Base-by-base conservation (phyloP, 257 asterid species). In the Gynochthodes officinalis region DNA sequence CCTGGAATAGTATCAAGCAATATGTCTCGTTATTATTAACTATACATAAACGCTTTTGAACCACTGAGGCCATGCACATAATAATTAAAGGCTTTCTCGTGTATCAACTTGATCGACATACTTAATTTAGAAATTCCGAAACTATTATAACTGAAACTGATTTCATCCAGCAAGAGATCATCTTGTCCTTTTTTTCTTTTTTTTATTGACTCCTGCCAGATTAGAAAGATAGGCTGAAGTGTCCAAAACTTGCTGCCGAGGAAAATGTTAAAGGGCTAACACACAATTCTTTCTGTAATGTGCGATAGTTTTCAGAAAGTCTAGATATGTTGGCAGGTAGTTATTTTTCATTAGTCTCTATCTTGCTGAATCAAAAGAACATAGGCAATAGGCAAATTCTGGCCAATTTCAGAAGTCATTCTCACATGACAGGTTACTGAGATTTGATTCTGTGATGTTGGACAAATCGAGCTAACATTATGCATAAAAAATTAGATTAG, bases 1-100 rank as follows among this genome's bases (percentile, higher is more conserved):
- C 92, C 99, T 94, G 77, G 46, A 79, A 52, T 30, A 4, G 14
- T 32, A 53, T 59, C 16, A 18, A 48, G 69, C 18, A 65, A 37
- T 28, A 32, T 71, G 42, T 43, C 21, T 42, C 37, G 16, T 64
- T 66, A 55, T 48, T 9, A 13, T 5, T 69, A n/a, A 55, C 3
- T 30, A 46, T 1, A 4, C 40, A 13, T 14, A 32, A 40, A 62
- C 18, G 23, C 23, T 5, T 28, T 23, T n/a, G n/a, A 60, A 18
- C 54, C 62, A 57, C n/a, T 50, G 25, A 65, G 1, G 25, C 14
- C 30, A 30, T 62, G 30, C 28, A 7, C 13, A 63, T 35, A 23
- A 37, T 0, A 21, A 2, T 53, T 27, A 10, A n/a, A 46, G 27
- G 4, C 37, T 63, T 37, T 63, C 43, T 50, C 53, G 12, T 23